These are phyloP conservation scores for Cephalotrichum gorgonifer DNA, from an alignment of 2,329 filamentous ascomycete genomes.

Conservation along the genomic window DNA sequence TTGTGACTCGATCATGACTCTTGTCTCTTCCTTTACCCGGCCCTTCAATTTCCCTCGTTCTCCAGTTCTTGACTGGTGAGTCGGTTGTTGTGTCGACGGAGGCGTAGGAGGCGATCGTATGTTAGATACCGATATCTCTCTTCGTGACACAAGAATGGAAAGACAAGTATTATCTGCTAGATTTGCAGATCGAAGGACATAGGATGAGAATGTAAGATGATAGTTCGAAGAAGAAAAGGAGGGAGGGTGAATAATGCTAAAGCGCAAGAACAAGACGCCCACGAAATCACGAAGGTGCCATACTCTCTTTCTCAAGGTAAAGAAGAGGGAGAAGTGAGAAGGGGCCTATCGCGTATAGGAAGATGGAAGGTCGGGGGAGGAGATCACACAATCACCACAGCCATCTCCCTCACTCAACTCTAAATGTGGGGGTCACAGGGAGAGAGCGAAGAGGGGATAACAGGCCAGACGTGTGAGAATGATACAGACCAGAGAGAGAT, in stretches of 20 bases:
- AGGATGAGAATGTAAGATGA: constrained; percentile 15
- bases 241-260: not conserved
- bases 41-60: not conserved
- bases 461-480: no score
- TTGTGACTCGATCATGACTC: not conserved
- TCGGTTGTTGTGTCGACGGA: not conserved
- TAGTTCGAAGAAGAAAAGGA: not conserved
- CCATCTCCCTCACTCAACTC: no score
- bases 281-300: no score
- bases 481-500: no score
- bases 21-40: not conserved
- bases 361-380: no score
- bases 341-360: no score
- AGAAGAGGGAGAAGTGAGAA: no score
- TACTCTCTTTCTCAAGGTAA: no score
- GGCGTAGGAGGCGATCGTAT: not conserved
- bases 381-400: no score
- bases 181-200: not conserved
- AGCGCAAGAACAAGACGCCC: not conserved
- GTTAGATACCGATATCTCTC: not conserved
- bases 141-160: not conserved
- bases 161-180: not conserved
- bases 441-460: no score
- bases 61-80: not conserved
- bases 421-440: no score